phyloP scores from a whole-genome alignment of 2,329 filamentous ascomycete genomes.

The Madurella fahalii region DNA sequence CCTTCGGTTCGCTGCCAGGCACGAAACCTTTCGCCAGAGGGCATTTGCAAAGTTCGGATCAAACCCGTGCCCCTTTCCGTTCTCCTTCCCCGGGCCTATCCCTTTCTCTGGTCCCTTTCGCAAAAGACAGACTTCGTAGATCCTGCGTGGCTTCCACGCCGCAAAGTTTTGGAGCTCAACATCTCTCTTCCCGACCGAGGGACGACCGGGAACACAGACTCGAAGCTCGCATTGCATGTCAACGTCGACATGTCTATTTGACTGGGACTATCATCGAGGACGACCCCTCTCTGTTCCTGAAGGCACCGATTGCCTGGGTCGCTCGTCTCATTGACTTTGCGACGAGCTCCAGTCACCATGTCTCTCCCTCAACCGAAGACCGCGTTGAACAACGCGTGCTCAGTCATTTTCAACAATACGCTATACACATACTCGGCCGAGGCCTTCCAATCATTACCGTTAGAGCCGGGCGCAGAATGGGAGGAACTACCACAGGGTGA shows the following conservation, averaged over 20 bases:
- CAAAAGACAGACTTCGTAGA: neutral
- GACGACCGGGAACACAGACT: neutral
- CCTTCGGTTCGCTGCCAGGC: constrained; percentile 1
- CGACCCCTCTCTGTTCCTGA: constrained; percentile 8
- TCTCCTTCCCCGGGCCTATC: neutral
- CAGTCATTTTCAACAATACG: constrained; percentile 72
- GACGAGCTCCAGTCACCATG: constrained; percentile 47
- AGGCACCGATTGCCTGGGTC: constrained; percentile 9
- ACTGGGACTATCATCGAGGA: constrained; percentile 13
- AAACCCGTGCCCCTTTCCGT: constrained; percentile 1
- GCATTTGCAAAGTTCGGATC: constrained; percentile 4
- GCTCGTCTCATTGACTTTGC: neutral
- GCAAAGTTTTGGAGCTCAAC: no score
- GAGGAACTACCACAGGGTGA: constrained; percentile 59
- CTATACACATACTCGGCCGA: constrained; percentile 77
- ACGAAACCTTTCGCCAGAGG: neutral
- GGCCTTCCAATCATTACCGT: constrained; percentile 69
- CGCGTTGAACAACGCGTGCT: constrained; percentile 73
- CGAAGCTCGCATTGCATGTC: neutral
- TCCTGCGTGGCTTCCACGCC: neutral
- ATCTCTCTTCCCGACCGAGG: neutral
- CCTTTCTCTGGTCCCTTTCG: neutral
- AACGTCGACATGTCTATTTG: constrained; percentile 24
- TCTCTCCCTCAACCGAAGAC: constrained; percentile 65
- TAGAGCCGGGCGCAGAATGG: constrained; percentile 71